Evolutionary conservation across 805 yeast genomes (phyloP).

Genomic region (Suhomyces sp.): DNA sequence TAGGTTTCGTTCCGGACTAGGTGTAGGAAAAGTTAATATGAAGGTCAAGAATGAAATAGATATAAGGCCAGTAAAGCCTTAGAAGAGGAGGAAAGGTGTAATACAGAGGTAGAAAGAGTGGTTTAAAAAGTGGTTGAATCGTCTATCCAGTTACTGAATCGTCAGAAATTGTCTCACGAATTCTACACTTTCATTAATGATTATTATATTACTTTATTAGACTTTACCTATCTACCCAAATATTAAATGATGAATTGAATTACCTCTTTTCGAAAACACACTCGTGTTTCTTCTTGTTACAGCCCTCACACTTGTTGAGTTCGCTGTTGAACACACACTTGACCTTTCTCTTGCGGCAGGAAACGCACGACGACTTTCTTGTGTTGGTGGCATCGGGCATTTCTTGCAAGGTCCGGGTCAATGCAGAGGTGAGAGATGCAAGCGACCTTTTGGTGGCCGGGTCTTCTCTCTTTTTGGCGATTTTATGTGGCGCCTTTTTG

Average conservation of each 20-base stretch:
- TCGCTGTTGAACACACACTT: constrained; percentile 37
- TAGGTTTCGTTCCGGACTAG: too few relatives aligned
- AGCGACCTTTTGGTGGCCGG: constrained; percentile 6
- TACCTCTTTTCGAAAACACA: constrained; percentile 31
- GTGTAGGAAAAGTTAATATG: too few relatives aligned
- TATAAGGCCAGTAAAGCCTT: too few relatives aligned
- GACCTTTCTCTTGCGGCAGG: constrained; percentile 45
- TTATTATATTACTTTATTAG: too few relatives aligned
- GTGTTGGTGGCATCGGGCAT: constrained; percentile 9
- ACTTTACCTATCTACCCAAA: neutral
- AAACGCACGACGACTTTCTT: constrained; percentile 39
- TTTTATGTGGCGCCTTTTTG: constrained; percentile 10
- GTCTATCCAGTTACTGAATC: too few relatives aligned
- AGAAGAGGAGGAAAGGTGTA: too few relatives aligned
- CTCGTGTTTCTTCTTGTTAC: constrained; percentile 35
- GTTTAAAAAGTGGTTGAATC: too few relatives aligned
- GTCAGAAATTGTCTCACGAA: too few relatives aligned
- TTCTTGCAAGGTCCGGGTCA: constrained; percentile 12
- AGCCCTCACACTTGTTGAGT: constrained; percentile 39
- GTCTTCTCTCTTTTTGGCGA: constrained; percentile 14
- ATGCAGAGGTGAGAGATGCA: constrained; percentile 9
- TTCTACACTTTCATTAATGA: neutral
- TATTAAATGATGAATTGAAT: constrained; percentile 2
- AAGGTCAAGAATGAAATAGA: too few relatives aligned
- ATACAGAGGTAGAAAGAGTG: too few relatives aligned